phyloP scores from a whole-genome alignment of 2,329 filamentous ascomycete species.

The Colletotrichum euphorbiae region DNA sequence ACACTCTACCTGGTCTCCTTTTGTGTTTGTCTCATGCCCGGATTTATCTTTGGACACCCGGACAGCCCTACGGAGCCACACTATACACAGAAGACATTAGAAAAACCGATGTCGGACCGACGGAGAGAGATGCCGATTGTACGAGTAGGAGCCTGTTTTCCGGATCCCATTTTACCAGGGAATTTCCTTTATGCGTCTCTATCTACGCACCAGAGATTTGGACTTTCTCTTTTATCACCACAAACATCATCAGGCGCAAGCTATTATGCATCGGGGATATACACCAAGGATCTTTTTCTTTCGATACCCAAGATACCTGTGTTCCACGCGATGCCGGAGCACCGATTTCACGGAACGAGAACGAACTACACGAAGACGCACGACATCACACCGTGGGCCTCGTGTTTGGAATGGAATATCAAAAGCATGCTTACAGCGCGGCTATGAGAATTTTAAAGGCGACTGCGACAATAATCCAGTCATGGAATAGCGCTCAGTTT shows the following conservation, averaged over 20 bases:
- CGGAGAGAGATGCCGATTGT: constrained; percentile 38
- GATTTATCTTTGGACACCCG: constrained; percentile 17
- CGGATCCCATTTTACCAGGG: constrained; percentile 34
- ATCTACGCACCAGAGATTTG: constrained; percentile 27
- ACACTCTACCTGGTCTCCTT: constrained; percentile 39
- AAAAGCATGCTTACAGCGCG: constrained; percentile 38
- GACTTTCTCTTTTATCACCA: constrained; percentile 37
- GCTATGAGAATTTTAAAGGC: constrained; percentile 19
- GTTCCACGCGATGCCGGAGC: constrained; percentile 12
- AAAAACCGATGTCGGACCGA: constrained; percentile 35
- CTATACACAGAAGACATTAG: constrained; percentile 5
- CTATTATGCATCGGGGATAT: constrained; percentile 39
- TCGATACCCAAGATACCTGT: constrained; percentile 41
- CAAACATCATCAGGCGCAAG: constrained; percentile 41
- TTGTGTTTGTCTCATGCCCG: constrained; percentile 18
- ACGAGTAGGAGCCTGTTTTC: constrained; percentile 39
- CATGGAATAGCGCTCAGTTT: constrained; percentile 32
- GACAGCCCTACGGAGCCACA: constrained; percentile 19
- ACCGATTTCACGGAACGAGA: constrained; percentile 28
- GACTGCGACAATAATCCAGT: constrained; percentile 18
- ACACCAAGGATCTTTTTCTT: constrained; percentile 39
- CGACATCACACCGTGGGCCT: constrained; percentile 25
- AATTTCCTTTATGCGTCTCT: constrained; percentile 34
- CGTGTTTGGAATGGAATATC: constrained; percentile 26
- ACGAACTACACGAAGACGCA: constrained; percentile 37